These are phyloP conservation scores for Aspergillus tamarii DNA, from an alignment of 2,329 filamentous ascomycete species.

Conservation along the genomic window DNA sequence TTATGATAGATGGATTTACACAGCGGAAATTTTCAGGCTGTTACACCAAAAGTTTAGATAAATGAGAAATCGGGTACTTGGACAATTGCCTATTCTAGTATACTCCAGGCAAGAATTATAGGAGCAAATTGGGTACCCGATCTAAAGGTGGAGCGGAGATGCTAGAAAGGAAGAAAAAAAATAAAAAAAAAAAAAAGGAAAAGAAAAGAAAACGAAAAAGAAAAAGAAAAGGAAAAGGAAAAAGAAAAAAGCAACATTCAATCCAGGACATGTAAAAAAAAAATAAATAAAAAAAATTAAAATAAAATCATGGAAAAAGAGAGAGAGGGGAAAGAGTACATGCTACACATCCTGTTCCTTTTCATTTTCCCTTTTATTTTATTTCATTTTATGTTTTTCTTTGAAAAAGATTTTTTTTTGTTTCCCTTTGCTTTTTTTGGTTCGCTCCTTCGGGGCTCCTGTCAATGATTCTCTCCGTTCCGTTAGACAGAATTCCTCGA, in stretches of 20 bases:
- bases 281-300: background rate
- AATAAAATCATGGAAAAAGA: background rate
- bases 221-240: no score
- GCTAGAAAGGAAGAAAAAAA: background rate
- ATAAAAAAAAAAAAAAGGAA: no score
- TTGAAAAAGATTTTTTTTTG: background rate
- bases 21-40: constrained; percentile 4
- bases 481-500: constrained; percentile 17
- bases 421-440: background rate
- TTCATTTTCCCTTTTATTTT: background rate
- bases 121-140: constrained; percentile 13
- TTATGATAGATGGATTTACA: constrained; percentile 12
- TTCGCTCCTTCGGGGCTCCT: background rate
- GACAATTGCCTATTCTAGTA: background rate
- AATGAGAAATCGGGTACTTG: background rate
- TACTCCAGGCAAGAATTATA: background rate
- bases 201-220: no score
- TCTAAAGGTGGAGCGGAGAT: constrained; percentile 7
- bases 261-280: background rate
- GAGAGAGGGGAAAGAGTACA: background rate
- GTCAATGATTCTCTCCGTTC: constrained; percentile 6
- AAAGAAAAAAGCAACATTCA: constrained; percentile 1
- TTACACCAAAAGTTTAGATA: constrained; percentile 4
- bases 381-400: background rate
- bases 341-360: background rate